Base-by-base conservation (phyloP, 306 rosid species). In the Trifolium pratense region DNA sequence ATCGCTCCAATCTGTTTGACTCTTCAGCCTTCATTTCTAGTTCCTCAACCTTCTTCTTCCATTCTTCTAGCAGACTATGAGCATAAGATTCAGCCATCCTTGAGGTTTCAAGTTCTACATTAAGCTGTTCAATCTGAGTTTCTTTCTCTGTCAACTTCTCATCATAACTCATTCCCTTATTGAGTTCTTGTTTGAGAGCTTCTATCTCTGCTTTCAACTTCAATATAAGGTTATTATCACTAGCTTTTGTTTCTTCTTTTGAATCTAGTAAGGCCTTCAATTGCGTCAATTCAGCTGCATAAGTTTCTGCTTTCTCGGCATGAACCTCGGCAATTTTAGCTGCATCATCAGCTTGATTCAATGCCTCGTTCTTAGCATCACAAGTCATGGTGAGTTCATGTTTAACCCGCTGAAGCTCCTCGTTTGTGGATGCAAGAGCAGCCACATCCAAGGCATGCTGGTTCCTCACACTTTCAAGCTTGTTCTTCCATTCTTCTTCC, bases 321-420 rank as follows among this genome's bases (percentile, higher is more conserved):
- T 91, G 97, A 79, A 83, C 90, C 84, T 94, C 97, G 0, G 97
- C 99, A 25, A 88, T 83, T 81, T 91, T 91, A 32, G 99, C 83
- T 21, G 95, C 93, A 71, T 88, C 97, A 49, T 91, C 96, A 26
- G 97, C 97, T 64, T 89, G 97, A 71, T 65, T 84, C 70, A 94
- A 20, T 4, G 99, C 96, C 82, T 91, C 91, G 79, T 89, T 90
- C 87, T 91, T 94, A 2, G 99, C 97, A 78, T 91, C 99, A 34
- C 85, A 83, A 11, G 90, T 82, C 97, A 80, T 81, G 68, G 78
- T 65, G 14, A 91, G 84, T 85, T 94, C 99, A 49, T 87, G 92
- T 83, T 86, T 84, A 78, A 91, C 80, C 75, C 76, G 89, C 85
- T 94, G 91, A 78, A 94, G 99, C 60, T 94, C 99, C 74, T 94